A percentile compares a stretch with the other conserved stretches of the same genome.
phyloP scores from a whole-genome alignment of 2,329 filamentous ascomycete genomes.

The Aspergillus sojae region DNA sequence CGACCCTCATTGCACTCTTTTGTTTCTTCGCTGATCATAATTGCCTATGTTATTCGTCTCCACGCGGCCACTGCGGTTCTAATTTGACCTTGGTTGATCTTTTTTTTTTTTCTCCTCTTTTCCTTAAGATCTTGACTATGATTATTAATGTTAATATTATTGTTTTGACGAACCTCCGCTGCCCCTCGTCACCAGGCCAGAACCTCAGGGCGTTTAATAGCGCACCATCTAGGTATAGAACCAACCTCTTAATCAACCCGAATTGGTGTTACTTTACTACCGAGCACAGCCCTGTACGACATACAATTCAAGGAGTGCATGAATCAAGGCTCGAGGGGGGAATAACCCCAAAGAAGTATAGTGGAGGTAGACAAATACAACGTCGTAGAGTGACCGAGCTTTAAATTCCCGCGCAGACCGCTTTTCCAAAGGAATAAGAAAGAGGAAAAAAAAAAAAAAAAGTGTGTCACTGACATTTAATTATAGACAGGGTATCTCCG shows the following conservation, averaged over 20 bases:
- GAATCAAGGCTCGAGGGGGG: not conserved
- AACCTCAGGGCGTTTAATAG: not conserved
- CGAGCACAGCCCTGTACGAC: not conserved
- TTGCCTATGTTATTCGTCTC: not conserved
- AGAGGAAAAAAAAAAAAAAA: not conserved
- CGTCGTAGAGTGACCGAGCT: constrained; percentile 6
- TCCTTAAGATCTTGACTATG: not conserved
- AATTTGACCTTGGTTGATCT: not conserved
- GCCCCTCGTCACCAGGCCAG: not conserved
- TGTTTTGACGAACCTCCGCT: not conserved
- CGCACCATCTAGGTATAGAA: not conserved
- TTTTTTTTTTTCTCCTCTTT: not conserved
- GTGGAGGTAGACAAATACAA: not conserved
- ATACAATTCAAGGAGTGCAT: not conserved
- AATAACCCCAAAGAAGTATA: not conserved
- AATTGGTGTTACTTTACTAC: not conserved
- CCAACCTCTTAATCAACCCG: not conserved
- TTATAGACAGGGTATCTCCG: constrained; percentile 7
- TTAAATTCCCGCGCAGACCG: constrained; percentile 22
- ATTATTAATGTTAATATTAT: constrained; percentile 1
- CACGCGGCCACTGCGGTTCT: not conserved
- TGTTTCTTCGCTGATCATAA: constrained; percentile 7
- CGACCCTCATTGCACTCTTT: not conserved
- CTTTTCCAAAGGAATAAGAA: constrained; percentile 12
- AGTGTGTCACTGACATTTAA: constrained; percentile 8